Evolutionary conservation across 371 early-diverging fungal species (phyloP).

Genomic region (Mortierella sp.): DNA sequence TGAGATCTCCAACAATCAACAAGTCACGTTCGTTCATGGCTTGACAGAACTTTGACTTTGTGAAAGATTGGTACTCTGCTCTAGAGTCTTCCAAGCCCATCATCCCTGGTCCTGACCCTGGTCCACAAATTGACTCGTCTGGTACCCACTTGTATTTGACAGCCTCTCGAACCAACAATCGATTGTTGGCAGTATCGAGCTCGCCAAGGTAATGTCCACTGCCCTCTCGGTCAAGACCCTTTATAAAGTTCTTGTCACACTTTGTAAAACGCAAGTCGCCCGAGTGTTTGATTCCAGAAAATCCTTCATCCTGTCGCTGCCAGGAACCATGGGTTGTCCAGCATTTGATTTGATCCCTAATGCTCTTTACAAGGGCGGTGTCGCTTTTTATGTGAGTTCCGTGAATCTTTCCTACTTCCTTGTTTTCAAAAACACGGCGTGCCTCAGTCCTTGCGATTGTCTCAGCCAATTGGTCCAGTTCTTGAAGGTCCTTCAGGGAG

Average conservation of each 20-base stretch:
- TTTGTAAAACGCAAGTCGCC: conserved; percentile 48
- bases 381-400: conserved; percentile 32
- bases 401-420: conserved; percentile 32
- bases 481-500: conserved; percentile 30
- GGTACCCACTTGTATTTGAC: conserved; percentile 56
- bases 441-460: conserved; percentile 35
- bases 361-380: conserved; percentile 19
- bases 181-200: conserved; percentile 29
- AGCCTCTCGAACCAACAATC: conserved; percentile 46
- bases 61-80: conserved; percentile 22
- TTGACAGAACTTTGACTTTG: conserved; percentile 34
- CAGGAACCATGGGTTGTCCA: conserved; percentile 52
- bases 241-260: conserved; percentile 49
- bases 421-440: conserved; percentile 42
- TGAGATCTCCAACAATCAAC: conserved; percentile 69
- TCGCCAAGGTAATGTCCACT: conserved; percentile 51
- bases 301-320: conserved; percentile 34
- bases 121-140: conserved; percentile 42
- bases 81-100: conserved; percentile 34
- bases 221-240: conserved; percentile 45
- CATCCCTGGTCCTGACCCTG: conserved; percentile 25
- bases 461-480: conserved; percentile 39
- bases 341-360: conserved; percentile 49
- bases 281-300: conserved; percentile 24
- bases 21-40: conserved; percentile 39